Evolutionary conservation across 2,329 filamentous ascomycete species (phyloP), one percentile per base, ranked within the genome.

Genomic region (Onygenales sp.): DNA sequence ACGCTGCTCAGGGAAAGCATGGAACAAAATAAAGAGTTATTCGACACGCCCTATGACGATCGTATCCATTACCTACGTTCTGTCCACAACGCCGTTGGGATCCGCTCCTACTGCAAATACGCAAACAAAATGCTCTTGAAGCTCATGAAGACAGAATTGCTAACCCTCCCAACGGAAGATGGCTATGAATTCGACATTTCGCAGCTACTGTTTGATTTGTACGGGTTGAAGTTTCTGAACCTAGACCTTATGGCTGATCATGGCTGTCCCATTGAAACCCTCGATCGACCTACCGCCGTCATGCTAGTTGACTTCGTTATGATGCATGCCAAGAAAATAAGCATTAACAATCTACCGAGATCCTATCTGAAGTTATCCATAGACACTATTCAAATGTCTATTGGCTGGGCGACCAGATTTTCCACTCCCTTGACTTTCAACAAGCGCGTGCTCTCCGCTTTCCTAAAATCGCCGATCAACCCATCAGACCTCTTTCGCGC

Each of bases 281-380:
- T 97, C 1, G 90, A 95, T 65, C 85, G 85, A 61, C 80, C 83
- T 39, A 89, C 89, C 54, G 91, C 91, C 0, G 78, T 91, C 63
- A 83, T 86, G 58, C 79, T 96, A 47, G 82, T 95, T 9, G 87
- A 95, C 57, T 87, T 91, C 63, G 81, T 97, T 39, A 85, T 94
- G 64, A 76, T 82, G 38, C 83, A 96, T 54, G 89, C 89, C 2
- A 85, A 85, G 49, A 84, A 87, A 57, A 85, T 96, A 76, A 85
- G 88, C 21, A 87, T 95, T 74, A 95, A 92, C 63, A 93, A 97
- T 59, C 73, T 97, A 14, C 81, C 90, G 13, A 97, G 95, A 67
- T 93, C 90, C 13, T 89, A 97, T 53, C 76, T 98, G 52, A 94
- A 92, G 66, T 82, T 79, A 13, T 89, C 90, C 0, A 93, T 98